These are phyloP conservation scores for Corymbia maculata DNA, from an alignment of 345 rosid species.

Conservation along the genomic window DNA sequence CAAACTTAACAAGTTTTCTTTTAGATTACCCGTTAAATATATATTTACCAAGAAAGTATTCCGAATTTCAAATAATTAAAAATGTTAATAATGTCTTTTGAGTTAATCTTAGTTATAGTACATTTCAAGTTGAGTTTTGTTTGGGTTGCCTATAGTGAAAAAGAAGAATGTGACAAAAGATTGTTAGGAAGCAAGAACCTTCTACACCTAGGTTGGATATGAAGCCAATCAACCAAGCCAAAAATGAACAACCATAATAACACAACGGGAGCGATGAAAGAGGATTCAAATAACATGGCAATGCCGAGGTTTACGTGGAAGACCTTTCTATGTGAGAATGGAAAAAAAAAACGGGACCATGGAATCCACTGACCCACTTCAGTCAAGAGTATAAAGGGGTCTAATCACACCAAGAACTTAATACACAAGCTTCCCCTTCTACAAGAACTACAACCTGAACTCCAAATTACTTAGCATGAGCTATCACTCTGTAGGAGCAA, in stretches of 20 bases:
- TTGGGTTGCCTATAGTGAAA: background rate
- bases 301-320: background rate
- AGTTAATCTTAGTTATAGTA: background rate
- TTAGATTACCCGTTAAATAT: background rate
- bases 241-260: background rate
- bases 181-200: background rate
- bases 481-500: background rate
- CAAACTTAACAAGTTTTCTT: background rate
- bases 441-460: background rate
- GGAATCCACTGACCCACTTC: background rate
- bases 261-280: background rate
- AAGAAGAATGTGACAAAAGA: background rate
- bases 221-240: background rate
- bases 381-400: background rate
- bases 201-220: background rate
- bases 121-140: background rate
- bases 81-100: background rate
- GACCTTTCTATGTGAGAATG: background rate
- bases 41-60: background rate
- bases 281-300: background rate
- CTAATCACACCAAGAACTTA: background rate
- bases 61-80: background rate
- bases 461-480: background rate
- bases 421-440: background rate
- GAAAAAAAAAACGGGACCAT: background rate